Conservation (phyloP, 2,329 filamentous ascomycete genomes). For the Pseudocercospora vitis region DNA sequence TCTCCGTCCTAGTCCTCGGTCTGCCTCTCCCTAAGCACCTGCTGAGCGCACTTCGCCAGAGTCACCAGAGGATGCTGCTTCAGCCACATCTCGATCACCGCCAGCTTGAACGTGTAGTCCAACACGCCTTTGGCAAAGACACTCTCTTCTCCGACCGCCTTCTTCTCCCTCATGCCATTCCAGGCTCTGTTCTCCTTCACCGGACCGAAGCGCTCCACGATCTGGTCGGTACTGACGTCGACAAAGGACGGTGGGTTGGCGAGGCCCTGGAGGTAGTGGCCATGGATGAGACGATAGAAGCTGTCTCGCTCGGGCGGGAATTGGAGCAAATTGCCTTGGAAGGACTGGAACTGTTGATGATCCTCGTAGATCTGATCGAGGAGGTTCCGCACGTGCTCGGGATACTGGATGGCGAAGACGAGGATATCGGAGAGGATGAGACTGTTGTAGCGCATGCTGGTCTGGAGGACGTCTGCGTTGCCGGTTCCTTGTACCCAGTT, state of each 20-base stretch:
- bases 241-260: background rate
- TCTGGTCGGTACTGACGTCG: background rate
- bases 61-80: background rate
- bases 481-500: background rate
- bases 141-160: background rate
- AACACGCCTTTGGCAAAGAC: background rate
- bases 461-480: background rate
- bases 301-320: background rate
- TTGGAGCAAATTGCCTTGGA: background rate
- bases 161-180: background rate
- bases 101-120: background rate
- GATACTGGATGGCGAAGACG: background rate
- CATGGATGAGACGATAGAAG: background rate
- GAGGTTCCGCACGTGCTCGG: background rate
- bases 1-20: background rate
- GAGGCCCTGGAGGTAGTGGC: background rate
- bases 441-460: background rate
- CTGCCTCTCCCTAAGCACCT: background rate
- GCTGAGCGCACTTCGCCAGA: background rate
- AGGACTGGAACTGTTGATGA: background rate
- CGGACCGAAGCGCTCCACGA: background rate
- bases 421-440: background rate
- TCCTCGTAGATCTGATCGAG: background rate
- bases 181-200: background rate
- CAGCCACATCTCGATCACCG: background rate